Evolutionary conservation across 805 yeast species (phyloP).

Genomic region (Kodamaea lidongshanica): DNA sequence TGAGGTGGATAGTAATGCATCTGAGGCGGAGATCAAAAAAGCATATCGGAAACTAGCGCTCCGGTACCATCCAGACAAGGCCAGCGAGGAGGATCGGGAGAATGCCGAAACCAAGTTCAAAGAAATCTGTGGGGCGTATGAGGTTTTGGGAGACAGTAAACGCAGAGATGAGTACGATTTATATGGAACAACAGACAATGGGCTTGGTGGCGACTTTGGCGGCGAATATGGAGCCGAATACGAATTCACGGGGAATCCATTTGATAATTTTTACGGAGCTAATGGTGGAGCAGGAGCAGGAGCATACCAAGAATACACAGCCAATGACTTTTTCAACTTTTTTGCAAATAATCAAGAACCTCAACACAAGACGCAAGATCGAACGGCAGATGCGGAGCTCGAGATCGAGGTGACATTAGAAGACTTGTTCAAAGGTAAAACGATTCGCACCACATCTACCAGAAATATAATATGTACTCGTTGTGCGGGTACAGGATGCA

Average conservation of each 20-base stretch:
- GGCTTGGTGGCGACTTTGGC: constrained; percentile 12
- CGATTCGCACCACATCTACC: constrained; percentile 63
- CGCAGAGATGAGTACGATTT: constrained; percentile 54
- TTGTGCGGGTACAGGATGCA: constrained; percentile 77
- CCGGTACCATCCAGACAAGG: constrained; percentile 85
- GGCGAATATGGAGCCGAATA: constrained; percentile 9
- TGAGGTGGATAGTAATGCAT: constrained; percentile 62
- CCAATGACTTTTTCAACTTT: constrained; percentile 75
- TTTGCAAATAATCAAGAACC: constrained; percentile 39
- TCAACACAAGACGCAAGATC: constrained; percentile 13
- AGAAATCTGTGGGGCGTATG: constrained; percentile 82
- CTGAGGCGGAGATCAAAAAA: constrained; percentile 65
- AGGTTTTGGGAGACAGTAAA: constrained; percentile 65
- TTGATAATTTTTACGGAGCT: constrained; percentile 29
- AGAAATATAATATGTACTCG: constrained; percentile 65
- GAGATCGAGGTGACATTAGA: constrained; percentile 60
- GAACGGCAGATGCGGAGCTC: constrained; percentile 65
- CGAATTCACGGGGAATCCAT: constrained; percentile 29
- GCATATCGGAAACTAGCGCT: constrained; percentile 85
- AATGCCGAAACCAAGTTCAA: constrained; percentile 76
- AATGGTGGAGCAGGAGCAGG: constrained; percentile 27
- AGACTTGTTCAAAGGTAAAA: constrained; percentile 76
- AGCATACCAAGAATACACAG: constrained; percentile 39
- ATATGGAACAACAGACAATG: constrained; percentile 38
- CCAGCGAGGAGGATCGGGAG: constrained; percentile 53